Percentiles rank a stretch among this genome's conserved stretches.
phyloP scores from a whole-genome alignment of 2,329 filamentous ascomycete species.

The Fusarium xyrophilum region DNA sequence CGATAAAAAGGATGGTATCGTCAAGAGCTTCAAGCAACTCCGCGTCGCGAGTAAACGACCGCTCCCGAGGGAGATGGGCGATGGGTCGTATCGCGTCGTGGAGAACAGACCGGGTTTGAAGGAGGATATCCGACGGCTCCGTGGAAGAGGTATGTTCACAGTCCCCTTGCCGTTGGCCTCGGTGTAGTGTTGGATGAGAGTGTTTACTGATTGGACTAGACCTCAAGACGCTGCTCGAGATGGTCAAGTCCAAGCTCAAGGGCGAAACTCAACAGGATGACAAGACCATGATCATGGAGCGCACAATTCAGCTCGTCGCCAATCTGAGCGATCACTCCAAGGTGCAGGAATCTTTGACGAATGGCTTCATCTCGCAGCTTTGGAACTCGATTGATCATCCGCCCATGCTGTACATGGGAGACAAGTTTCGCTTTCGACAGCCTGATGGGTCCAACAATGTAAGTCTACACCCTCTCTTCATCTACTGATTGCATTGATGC shows the following conservation, averaged over 20 bases:
- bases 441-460: conserved; percentile 75
- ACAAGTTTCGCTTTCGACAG: conserved; percentile 69
- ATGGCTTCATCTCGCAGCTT: conserved; percentile 70
- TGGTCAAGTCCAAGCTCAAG: conserved; percentile 68
- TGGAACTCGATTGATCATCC: conserved; percentile 78
- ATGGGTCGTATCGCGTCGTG: conserved; percentile 63
- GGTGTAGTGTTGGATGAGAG: background rate
- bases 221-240: conserved; percentile 65
- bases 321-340: conserved; percentile 68
- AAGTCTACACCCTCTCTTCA: background rate
- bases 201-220: conserved; percentile 52
- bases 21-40: conserved; percentile 45
- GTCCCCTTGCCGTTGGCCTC: too few species aligned
- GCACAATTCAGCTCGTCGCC: conserved; percentile 73
- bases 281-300: conserved; percentile 79
- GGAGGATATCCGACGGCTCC: conserved; percentile 37
- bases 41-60: conserved; percentile 63
- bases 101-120: conserved; percentile 52
- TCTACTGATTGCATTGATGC: background rate
- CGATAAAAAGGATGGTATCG: conserved; percentile 37
- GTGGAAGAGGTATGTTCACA: conserved; percentile 22
- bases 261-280: conserved; percentile 72
- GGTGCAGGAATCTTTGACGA: conserved; percentile 68
- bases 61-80: conserved; percentile 66
- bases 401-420: conserved; percentile 68